Base-by-base conservation (phyloP, 2,329 filamentous ascomycete genomes). In the Tricladium varicosporioides region DNA sequence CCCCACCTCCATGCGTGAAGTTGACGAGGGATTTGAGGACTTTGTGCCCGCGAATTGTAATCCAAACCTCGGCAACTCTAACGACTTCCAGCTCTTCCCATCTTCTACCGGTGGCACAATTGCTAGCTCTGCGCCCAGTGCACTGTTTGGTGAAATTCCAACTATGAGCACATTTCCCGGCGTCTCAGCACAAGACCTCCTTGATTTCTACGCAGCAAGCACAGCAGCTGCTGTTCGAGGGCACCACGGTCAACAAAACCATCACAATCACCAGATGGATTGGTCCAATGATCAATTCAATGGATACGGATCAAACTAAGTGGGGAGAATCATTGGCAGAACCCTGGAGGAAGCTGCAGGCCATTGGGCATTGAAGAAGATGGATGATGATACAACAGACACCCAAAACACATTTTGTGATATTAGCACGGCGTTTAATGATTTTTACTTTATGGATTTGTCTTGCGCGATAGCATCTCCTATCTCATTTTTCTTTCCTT, bases 1-100 rank as follows among this genome's bases (percentile, higher is more conserved):
- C 9, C 85, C 88, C 48, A 79, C 79, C 44, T 86, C 85, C 0
- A 71, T 84, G 58, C 75, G 76, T 15, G 80, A 83, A 19, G 77
- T 84, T 22, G 87, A 91, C 59, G 87, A 91, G 54, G 67, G 66
- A 2, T 70, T 68, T 45, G 64, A 65, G 22, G 65, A 67, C 52
- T 60, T 65, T 32, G 48, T 61, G n/a, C 64, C 66, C 15, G 54
- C 51, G 40, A 63, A 65, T 42, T 61, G 59, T 47, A 56, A 66
- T 33, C 47, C 47, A 36, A 51, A 54, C 22, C 42, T 61, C 13
- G 58, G 54, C 27, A 58, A 60, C 44, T 43, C 52, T 11, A 48
- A 42, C 11, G 67, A 70, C 44, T 70, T 70, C 52, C 65, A 66
- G 46, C 67, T 70, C 43, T 70, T 68, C 47, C 63, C 63, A n/a